Conservation (phyloP, 306 rosid genomes). For the Lathyrus sativus region DNA sequence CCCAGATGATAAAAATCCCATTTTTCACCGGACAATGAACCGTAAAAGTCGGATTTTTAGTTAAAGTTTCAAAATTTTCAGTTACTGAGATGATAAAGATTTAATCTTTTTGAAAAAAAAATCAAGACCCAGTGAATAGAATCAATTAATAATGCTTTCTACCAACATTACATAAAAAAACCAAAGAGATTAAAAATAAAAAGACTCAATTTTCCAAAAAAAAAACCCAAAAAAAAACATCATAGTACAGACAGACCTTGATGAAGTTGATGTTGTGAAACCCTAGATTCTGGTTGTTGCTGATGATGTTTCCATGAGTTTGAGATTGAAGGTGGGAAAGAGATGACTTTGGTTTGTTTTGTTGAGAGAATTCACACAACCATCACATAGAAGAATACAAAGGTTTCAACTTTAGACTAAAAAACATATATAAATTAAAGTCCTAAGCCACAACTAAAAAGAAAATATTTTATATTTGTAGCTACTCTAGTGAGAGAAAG, state of each 20-base stretch:
- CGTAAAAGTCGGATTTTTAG: constrained; percentile 34
- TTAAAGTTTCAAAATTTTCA: constrained; percentile 40
- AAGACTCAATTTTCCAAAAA: constrained; percentile 34
- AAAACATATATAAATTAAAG: constrained; percentile 34
- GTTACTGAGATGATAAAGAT: constrained; percentile 5
- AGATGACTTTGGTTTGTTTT: constrained; percentile 61
- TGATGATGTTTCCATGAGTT: constrained; percentile 47
- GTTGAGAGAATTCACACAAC: constrained; percentile 60
- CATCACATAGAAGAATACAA: constrained; percentile 58
- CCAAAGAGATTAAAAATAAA: constrained; percentile 38
- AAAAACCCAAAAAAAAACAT: constrained; percentile 22
- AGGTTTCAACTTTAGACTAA: constrained; percentile 56
- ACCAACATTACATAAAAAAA: constrained; percentile 20
- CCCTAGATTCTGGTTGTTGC: constrained; percentile 72
- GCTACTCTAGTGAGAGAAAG: constrained; percentile 37
- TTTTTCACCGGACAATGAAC: constrained; percentile 47
- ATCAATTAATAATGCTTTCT: constrained; percentile 36
- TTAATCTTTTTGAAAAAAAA: constrained; percentile 34
- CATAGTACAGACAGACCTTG: constrained; percentile 64
- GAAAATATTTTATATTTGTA: constrained; percentile 23
- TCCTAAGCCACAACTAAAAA: constrained; percentile 28
- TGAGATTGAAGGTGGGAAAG: constrained; percentile 78
- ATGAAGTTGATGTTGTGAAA: constrained; percentile 62
- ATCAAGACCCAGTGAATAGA: constrained; percentile 38
- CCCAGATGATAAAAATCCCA: constrained; percentile 50